Conservation (phyloP, 768 basidiomycete genomes). For the Goffeauzyma gilvescens region DNA sequence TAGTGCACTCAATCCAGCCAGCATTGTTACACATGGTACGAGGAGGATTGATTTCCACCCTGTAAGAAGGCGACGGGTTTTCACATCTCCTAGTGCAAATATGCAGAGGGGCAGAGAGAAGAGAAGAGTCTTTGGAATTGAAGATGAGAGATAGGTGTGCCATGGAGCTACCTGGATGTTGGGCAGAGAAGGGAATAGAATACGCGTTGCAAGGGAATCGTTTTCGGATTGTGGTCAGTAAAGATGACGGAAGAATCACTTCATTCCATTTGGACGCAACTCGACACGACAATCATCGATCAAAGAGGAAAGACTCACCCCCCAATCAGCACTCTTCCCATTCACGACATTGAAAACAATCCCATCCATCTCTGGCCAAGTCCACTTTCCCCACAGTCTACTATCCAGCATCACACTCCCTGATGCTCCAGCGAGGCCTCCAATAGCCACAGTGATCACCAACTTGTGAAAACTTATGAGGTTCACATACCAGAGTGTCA, state of each 20-base stretch:
- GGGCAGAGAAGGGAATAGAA: not conserved
- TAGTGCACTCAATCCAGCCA: conserved; percentile 44
- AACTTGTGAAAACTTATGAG: conserved; percentile 29
- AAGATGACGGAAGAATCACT: no score
- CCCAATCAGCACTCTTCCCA: conserved; percentile 82
- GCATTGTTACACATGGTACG: conserved; percentile 8
- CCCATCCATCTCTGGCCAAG: conserved; percentile 74
- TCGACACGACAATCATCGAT: not conserved
- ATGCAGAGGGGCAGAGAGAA: conserved; percentile 41
- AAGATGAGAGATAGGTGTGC: conserved; percentile 45
- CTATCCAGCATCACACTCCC: conserved; percentile 43
- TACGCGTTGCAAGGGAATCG: no score
- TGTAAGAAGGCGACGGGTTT: not conserved
- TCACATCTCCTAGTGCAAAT: conserved; percentile 32
- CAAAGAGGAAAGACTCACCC: conserved; percentile 40
- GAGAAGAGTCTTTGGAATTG: conserved; percentile 61
- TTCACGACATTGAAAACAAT: conserved; percentile 69
- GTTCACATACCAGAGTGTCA: conserved; percentile 28
- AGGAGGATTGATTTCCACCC: conserved; percentile 1
- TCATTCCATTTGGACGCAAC: not conserved
- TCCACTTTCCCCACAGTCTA: conserved; percentile 49
- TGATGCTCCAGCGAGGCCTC: conserved; percentile 14
- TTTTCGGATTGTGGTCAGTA: no score
- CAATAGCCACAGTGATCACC: conserved; percentile 14
- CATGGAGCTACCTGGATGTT: conserved; percentile 46